phyloP scores from a whole-genome alignment of 768 basidiomycete species.

The Boletus reticuloceps region DNA sequence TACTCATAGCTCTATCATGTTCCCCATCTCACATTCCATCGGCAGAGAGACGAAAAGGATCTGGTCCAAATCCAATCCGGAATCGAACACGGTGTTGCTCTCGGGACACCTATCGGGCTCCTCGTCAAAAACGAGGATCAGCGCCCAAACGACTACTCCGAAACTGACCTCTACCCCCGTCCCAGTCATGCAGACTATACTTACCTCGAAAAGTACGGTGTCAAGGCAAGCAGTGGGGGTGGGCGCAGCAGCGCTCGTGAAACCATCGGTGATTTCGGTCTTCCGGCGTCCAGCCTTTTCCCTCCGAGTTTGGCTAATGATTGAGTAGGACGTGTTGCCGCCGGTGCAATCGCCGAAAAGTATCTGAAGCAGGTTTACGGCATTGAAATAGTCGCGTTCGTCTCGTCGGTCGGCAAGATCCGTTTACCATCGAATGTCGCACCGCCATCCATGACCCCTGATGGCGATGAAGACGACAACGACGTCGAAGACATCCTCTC shows the following conservation, averaged over 20 bases:
- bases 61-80: conserved; percentile 92
- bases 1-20: neutral
- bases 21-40: conserved; percentile 3
- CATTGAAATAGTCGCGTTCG: conserved; percentile 95
- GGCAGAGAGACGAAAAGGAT: conserved; percentile 92
- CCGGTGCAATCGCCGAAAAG: conserved; percentile 96
- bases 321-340: conserved; percentile 83
- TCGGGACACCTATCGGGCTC: conserved; percentile 97
- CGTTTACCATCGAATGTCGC: conserved; percentile 60
- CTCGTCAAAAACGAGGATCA: conserved; percentile 98
- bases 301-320: conserved; percentile 2
- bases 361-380: conserved; percentile 86
- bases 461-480: conserved; percentile 56
- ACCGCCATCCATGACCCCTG: conserved; percentile 38
- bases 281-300: neutral
- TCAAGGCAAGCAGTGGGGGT: conserved; percentile 97
- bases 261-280: conserved; percentile 70
- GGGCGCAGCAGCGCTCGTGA: conserved; percentile 94
- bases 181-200: conserved; percentile 98
- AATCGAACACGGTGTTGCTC: conserved; percentile 87
- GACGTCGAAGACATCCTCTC: conserved; percentile 72
- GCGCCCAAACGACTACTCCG: conserved; percentile 96
- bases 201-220: conserved; percentile 94
- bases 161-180: conserved; percentile 96
- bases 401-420: conserved; percentile 93